Conservation (phyloP, 768 basidiomycete species). For the Boletales sp. region DNA sequence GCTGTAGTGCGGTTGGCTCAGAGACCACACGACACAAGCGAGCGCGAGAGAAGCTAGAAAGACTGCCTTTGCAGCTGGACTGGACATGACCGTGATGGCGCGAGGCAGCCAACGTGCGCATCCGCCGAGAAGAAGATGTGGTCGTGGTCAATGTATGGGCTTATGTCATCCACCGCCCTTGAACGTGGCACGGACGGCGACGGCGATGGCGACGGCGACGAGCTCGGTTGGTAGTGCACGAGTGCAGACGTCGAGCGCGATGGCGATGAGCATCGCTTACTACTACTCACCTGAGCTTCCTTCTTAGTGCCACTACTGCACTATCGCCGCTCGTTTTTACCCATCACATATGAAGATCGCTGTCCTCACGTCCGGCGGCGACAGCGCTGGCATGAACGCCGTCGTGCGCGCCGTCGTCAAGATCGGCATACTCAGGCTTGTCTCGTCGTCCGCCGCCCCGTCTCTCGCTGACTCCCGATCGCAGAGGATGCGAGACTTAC, state of each 20-base stretch:
- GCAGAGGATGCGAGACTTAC: conserved; percentile 88
- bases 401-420: conserved; percentile 93
- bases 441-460: conserved; percentile 3
- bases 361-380: conserved; percentile 92
- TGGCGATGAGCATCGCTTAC: too few relatives aligned
- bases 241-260: too few relatives aligned
- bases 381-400: conserved; percentile 97
- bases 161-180: background rate
- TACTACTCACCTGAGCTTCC: too few relatives aligned
- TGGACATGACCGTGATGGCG: conserved; percentile 37
- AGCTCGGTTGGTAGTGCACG: too few relatives aligned
- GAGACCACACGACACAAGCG: conserved; percentile 66
- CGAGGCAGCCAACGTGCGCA: too few relatives aligned
- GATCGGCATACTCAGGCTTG: conserved; percentile 85
- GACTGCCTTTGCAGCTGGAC: conserved; percentile 40
- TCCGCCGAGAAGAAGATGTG: too few relatives aligned
- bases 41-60: conserved; percentile 52
- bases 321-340: background rate
- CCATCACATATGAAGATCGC: conserved; percentile 73
- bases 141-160: background rate
- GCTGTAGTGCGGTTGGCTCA: conserved; percentile 22
- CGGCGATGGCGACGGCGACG: too few relatives aligned
- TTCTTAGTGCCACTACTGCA: too few relatives aligned
- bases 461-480: background rate
- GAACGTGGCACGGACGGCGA: too few relatives aligned